A percentile compares a stretch with the other conserved stretches of the same genome.
These are phyloP conservation scores for Dillenia suffruticosa DNA, from an alignment of 164 flowering plant genomes.

Conservation along the genomic window DNA sequence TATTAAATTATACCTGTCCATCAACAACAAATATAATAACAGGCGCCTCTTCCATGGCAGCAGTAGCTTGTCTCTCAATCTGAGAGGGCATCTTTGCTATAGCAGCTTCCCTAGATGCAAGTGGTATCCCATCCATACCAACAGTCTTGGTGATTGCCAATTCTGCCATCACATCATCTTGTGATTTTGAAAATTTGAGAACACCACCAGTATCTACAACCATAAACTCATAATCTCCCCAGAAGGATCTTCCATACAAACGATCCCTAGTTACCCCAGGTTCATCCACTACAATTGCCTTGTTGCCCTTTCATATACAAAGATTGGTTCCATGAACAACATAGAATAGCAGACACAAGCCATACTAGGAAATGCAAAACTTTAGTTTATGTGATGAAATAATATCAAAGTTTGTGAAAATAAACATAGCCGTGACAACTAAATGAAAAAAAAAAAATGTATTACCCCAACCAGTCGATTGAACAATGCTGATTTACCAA, in stretches of 20 bases:
- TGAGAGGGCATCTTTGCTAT: constrained; percentile 95
- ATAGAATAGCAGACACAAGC: neutral
- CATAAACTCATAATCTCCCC: constrained; percentile 94
- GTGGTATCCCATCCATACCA: constrained; percentile 97
- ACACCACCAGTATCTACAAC: constrained; percentile 98
- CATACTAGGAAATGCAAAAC: neutral
- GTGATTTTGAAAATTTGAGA: constrained; percentile 70
- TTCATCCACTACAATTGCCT: constrained; percentile 96
- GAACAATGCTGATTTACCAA: constrained; percentile 97
- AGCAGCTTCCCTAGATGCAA: constrained; percentile 84
- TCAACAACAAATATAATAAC: constrained; percentile 88
- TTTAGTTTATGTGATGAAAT: too few species aligned
- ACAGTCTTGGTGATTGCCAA: constrained; percentile 76
- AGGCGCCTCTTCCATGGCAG: constrained; percentile 86
- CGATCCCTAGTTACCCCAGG: constrained; percentile 99
- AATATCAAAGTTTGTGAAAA: too few species aligned
- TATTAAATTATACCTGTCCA: constrained; percentile 66
- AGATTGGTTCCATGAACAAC: too few species aligned
- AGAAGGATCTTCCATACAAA: constrained; percentile 85
- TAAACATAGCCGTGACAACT: too few species aligned
- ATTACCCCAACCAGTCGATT: constrained; percentile 96
- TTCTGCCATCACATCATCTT: constrained; percentile 65
- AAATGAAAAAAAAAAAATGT: too few species aligned
- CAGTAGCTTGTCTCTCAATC: constrained; percentile 89
- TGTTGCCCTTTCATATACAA: constrained; percentile 49